phyloP scores from a whole-genome alignment of 495 filamentous ascomycete species.

The Daldinia grandis region DNA sequence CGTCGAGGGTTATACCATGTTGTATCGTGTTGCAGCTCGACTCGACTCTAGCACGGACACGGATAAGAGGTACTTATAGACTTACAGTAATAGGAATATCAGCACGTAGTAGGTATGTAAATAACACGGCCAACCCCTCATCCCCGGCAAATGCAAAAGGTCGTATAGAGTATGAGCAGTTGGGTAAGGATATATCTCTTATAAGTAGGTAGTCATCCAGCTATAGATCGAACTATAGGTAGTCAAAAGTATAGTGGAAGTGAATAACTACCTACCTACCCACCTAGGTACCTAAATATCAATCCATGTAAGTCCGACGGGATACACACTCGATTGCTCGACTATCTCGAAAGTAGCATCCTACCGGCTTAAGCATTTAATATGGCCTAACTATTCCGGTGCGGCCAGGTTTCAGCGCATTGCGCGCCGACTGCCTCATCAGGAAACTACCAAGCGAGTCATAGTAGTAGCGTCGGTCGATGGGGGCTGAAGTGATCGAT shows the following conservation, averaged over 20 bases:
- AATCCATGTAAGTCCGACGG: constrained; percentile 38
- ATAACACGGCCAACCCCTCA: constrained; percentile 1
- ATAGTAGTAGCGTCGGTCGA: constrained; percentile 25
- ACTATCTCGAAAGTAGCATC: constrained; percentile 39
- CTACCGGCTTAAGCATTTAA: constrained; percentile 23
- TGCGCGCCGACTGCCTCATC: constrained; percentile 39
- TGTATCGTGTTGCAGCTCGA: constrained; percentile 35
- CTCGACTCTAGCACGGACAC: constrained; percentile 25
- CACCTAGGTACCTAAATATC: too few species aligned
- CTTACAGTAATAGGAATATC: not conserved
- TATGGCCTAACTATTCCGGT: constrained; percentile 34
- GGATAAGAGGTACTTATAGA: constrained; percentile 26
- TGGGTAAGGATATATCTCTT: constrained; percentile 9
- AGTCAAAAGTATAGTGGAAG: not conserved
- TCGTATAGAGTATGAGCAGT: constrained; percentile 22
- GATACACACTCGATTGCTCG: constrained; percentile 37
- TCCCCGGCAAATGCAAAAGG: constrained; percentile 35
- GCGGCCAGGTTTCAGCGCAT: constrained; percentile 43
- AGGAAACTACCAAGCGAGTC: constrained; percentile 38
- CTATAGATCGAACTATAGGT: too few species aligned
- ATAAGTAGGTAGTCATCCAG: too few species aligned
- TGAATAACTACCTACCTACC: too few species aligned
- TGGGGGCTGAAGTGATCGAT: constrained; percentile 39
- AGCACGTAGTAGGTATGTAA: not conserved
- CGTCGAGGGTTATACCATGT: constrained; percentile 7